Evolutionary conservation across 306 rosid species (phyloP), one percentile per base, ranked within the genome.

Genomic region (Dalbergia oliveri): DNA sequence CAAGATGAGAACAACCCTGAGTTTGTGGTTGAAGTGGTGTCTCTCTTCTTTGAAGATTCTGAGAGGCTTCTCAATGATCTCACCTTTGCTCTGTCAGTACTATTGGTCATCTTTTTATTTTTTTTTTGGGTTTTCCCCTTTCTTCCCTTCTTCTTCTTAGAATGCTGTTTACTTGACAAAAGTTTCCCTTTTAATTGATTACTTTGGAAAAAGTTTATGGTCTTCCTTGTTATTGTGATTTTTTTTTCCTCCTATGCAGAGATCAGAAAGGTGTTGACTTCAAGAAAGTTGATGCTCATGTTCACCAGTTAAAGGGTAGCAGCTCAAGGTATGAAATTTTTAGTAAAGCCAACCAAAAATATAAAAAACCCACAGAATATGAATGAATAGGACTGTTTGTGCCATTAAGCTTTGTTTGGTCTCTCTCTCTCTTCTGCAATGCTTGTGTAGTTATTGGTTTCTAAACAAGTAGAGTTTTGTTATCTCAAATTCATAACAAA

Each of bases 1-100:
- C 97, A 93, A 90, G 99, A 96, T 79, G 98, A 96, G 80, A 93
- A 87, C 87, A 96, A 93, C 79, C 98, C 98, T 71, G 98, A 94
- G 12, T 96, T 96, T 85, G 99, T 96, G 7, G 87, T 84, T 81
- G 99, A 96, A 88, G 99, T 96, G 15, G 97, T 87, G 33, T 89
- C 97, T 81, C 93, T 96, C 75, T 96, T 96, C 91, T 96, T 91
- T 87, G 96, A 91, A 69, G 99, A 96, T 86, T 89, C 99, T 68
- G 98, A 93, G 86, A 94, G 87, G 91, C 97, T 96, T 86, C 97
- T 96, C 78, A 89, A 85, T 83, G 96, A 96, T 86, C 94, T 96
- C 73, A 82, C 97, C 67, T 73, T 79, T 80, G 90, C 97, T 78
- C 72, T 96, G 99, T 96, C 69, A 90, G 93, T 60, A 66, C 0